These are phyloP conservation scores for Hansenula sp. DNA, from an alignment of 1,139 yeast genomes.

Conservation along the genomic window DNA sequence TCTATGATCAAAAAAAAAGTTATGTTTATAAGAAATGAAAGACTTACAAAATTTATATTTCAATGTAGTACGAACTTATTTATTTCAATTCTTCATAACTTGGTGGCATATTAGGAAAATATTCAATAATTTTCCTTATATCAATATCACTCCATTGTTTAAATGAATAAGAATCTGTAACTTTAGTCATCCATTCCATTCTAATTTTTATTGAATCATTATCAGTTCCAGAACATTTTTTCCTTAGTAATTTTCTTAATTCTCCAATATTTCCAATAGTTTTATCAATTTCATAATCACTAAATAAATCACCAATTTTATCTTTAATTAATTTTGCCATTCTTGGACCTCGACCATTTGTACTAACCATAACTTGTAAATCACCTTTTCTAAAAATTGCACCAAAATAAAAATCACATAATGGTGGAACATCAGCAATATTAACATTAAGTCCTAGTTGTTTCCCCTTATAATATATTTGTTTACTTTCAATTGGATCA, in stretches of 20 bases:
- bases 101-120: constrained; percentile 28
- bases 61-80: background rate
- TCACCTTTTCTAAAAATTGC: constrained; percentile 75
- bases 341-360: constrained; percentile 81
- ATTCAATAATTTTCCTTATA: constrained; percentile 23
- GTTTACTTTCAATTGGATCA: constrained; percentile 52
- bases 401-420: constrained; percentile 86
- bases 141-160: constrained; percentile 54
- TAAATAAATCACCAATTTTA: constrained; percentile 28
- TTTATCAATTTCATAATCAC: constrained; percentile 37
- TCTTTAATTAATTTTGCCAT: constrained; percentile 64
- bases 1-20: too few relatives aligned
- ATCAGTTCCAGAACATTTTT: constrained; percentile 42
- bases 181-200: constrained; percentile 67
- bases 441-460: constrained; percentile 59
- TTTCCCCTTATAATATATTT: constrained; percentile 59
- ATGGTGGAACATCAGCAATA: constrained; percentile 78
- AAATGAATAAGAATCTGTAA: constrained; percentile 59
- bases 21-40: too few relatives aligned
- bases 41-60: too few relatives aligned
- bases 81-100: constrained; percentile 1
- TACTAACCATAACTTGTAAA: constrained; percentile 76
- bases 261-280: constrained; percentile 65
- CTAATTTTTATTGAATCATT: constrained; percentile 51
- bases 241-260: constrained; percentile 50